These are phyloP conservation scores for Colletotrichum costaricense DNA, from an alignment of 2,329 filamentous ascomycete genomes.

Conservation along the genomic window DNA sequence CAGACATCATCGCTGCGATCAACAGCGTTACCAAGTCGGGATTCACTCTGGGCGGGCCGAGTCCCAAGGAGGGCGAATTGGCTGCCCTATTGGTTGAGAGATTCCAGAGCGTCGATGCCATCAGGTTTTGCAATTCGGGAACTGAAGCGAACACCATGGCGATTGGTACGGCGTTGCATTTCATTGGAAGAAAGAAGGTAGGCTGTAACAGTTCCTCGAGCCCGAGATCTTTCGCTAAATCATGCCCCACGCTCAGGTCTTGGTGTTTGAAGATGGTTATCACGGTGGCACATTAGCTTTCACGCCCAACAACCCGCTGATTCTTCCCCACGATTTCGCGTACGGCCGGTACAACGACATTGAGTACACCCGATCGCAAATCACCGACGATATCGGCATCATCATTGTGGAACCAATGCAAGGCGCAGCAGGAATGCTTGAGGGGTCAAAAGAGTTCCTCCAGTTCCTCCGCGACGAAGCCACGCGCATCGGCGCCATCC, in stretches of 20 bases:
- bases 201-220: background rate
- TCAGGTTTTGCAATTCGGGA: conserved; percentile 74
- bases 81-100: conserved; percentile 64
- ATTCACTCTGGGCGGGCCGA: conserved; percentile 66
- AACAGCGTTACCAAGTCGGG: conserved; percentile 57
- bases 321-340: conserved; percentile 66
- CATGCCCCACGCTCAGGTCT: conserved; percentile 16
- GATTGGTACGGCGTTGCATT: conserved; percentile 63
- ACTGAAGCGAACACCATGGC: conserved; percentile 74
- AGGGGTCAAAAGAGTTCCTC: conserved; percentile 59
- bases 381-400: conserved; percentile 63
- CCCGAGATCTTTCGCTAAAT: background rate
- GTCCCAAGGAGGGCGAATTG: conserved; percentile 60
- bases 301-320: conserved; percentile 48
- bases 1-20: conserved; percentile 62
- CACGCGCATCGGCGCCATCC: conserved; percentile 57
- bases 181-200: conserved; percentile 56
- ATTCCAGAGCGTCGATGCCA: conserved; percentile 62
- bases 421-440: conserved; percentile 69
- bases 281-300: conserved; percentile 60
- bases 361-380: conserved; percentile 55
- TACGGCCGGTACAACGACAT: conserved; percentile 72
- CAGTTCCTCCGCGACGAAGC: conserved; percentile 31
- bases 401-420: conserved; percentile 77
- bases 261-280: conserved; percentile 63